phyloP scores from a whole-genome alignment of 2,329 filamentous ascomycete genomes.

The Calycina herbarum region DNA sequence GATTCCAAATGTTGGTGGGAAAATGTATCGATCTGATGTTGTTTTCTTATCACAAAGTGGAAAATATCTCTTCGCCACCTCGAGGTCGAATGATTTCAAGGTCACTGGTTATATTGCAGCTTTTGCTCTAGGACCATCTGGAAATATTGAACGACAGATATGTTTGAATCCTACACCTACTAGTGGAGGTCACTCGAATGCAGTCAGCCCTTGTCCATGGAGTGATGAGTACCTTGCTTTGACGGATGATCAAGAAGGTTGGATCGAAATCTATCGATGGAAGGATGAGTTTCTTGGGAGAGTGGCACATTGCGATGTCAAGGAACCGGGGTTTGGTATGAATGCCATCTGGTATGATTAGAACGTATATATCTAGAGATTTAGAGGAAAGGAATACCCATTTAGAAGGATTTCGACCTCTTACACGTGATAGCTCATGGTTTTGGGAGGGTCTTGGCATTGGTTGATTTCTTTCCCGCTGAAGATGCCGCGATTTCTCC shows the following conservation, averaged over 20 bases:
- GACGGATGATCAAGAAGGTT: constrained; percentile 85
- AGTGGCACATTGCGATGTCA: constrained; percentile 74
- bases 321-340: constrained; percentile 91
- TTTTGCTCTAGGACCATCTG: constrained; percentile 68
- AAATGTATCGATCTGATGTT: constrained; percentile 86
- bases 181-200: constrained; percentile 85
- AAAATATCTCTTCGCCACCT: constrained; percentile 78
- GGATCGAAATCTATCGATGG: constrained; percentile 86
- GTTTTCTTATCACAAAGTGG: constrained; percentile 69
- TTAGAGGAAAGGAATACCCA: background rate
- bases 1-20: constrained; percentile 36
- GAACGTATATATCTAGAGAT: constrained; percentile 12
- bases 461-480: constrained; percentile 13
- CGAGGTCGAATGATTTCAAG: constrained; percentile 73
- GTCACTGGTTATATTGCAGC: constrained; percentile 82
- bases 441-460: background rate
- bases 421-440: constrained; percentile 4
- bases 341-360: constrained; percentile 94
- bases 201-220: constrained; percentile 81
- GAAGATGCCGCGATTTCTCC: constrained; percentile 9
- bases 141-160: constrained; percentile 75
- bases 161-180: constrained; percentile 82
- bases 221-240: constrained; percentile 87
- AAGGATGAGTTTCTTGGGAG: constrained; percentile 76
- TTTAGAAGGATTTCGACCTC: background rate